phyloP scores from a whole-genome alignment of 2,329 filamentous ascomycete genomes.

The Alternaria hordeiaustralica region DNA sequence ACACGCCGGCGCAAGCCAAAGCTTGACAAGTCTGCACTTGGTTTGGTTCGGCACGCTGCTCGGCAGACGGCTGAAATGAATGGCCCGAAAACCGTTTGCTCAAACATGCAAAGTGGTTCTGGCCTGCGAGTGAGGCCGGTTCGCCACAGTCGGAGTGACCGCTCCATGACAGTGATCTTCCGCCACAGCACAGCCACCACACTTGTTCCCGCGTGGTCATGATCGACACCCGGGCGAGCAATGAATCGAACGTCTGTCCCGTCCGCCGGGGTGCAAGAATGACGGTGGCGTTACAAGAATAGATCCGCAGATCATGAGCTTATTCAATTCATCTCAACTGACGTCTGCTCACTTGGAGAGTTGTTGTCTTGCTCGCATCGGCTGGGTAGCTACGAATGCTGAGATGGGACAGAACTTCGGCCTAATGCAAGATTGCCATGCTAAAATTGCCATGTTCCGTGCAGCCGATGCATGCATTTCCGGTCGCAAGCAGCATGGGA shows the following conservation, averaged over 20 bases:
- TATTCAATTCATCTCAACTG: background rate
- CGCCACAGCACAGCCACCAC: conserved; percentile 36
- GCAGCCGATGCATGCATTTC: conserved; percentile 16
- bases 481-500: conserved; percentile 20
- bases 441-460: conserved; percentile 13
- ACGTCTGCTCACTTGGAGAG: background rate
- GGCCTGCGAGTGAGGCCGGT: conserved; percentile 19
- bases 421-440: conserved; percentile 3
- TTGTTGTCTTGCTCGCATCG: background rate
- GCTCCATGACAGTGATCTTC: conserved; percentile 22
- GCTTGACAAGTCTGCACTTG: conserved; percentile 11
- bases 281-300: conserved; percentile 7
- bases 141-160: conserved; percentile 39
- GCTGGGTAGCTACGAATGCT: background rate
- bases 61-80: conserved; percentile 17
- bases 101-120: conserved; percentile 10
- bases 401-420: background rate
- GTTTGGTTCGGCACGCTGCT: conserved; percentile 15
- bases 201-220: conserved; percentile 13
- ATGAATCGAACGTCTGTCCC: conserved; percentile 6
- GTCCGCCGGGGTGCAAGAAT: conserved; percentile 14
- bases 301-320: conserved; percentile 5
- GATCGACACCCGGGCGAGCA: conserved; percentile 14
- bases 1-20: conserved; percentile 10
- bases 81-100: conserved; percentile 20